These are phyloP conservation scores for Candolleomyces aberdarensis DNA, from an alignment of 768 basidiomycete genomes.

Conservation along the genomic window DNA sequence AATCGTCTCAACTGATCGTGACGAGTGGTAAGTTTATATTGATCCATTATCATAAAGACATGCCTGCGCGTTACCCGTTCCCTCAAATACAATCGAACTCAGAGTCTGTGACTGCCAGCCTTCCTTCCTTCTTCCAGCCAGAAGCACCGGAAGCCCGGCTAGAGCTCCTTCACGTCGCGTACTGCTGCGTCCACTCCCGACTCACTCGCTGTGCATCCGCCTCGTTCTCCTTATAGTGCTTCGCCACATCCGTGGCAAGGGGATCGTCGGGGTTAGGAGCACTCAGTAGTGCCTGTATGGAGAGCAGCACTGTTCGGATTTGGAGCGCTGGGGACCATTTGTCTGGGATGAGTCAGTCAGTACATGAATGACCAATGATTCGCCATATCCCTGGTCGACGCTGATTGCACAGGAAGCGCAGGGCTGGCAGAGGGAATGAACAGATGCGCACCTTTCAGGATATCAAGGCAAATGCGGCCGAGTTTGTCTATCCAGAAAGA, in stretches of 20 bases:
- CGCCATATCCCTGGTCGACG: conserved; percentile 3
- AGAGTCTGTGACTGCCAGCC: conserved; percentile 1
- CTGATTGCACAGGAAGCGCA: background rate
- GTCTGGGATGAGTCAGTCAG: conserved; percentile 45
- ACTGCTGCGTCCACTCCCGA: conserved; percentile 93
- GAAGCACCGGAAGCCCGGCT: conserved; percentile 7
- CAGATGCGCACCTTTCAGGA: conserved; percentile 76
- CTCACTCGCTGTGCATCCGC: conserved; percentile 89
- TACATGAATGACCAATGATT: background rate
- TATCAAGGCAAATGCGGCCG: conserved; percentile 96
- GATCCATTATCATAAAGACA: conserved; percentile 3
- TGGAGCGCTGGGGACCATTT: conserved; percentile 99
- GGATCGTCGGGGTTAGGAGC: conserved; percentile 98
- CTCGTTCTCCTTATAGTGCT: conserved; percentile 98
- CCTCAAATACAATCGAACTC: background rate
- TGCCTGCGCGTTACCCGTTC: background rate
- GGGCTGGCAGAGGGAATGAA: background rate
- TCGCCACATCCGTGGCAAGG: conserved; percentile 91
- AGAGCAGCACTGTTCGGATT: conserved; percentile 95
- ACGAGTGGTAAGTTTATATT: background rate
- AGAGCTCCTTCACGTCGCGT: conserved; percentile 43
- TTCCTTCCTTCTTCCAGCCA: conserved; percentile 1
- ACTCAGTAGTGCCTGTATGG: conserved; percentile 93
- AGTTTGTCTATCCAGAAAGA: conserved; percentile 73
- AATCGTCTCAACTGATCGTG: background rate